phyloP scores from a whole-genome alignment of 305 asterid species.

The Rubia peregrina region DNA sequence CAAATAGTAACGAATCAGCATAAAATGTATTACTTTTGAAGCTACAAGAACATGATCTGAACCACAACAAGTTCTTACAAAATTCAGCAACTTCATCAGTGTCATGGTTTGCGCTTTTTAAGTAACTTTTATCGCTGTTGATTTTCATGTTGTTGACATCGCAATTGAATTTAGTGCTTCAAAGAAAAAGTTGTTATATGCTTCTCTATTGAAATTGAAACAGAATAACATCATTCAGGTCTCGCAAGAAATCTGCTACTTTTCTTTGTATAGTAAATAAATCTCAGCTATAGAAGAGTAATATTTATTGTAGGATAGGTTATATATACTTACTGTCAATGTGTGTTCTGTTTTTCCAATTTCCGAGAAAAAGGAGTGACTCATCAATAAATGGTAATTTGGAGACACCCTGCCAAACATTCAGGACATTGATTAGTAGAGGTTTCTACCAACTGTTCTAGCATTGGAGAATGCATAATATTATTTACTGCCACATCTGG shows the following conservation, averaged over 20 bases:
- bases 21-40: neutral
- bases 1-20: neutral
- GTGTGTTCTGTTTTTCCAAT: slow-evolving; percentile 44
- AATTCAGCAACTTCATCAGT: slow-evolving; percentile 17
- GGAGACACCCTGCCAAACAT: slow-evolving; percentile 45
- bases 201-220: slow-evolving; percentile 19
- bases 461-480: neutral
- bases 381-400: slow-evolving; percentile 54
- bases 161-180: slow-evolving; percentile 18
- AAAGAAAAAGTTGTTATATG: neutral
- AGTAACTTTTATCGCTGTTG: slow-evolving; percentile 24
- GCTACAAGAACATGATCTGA: neutral
- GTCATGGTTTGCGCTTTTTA: slow-evolving; percentile 23
- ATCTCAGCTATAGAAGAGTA: neutral
- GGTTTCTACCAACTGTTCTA: neutral
- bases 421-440: slow-evolving; percentile 14
- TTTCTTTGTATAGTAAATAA: neutral
- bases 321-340: slow-evolving; percentile 39
- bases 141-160: slow-evolving; percentile 23
- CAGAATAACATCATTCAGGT: slow-evolving; percentile 15
- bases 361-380: slow-evolving; percentile 41
- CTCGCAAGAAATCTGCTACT: neutral
- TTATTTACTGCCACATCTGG: neutral
- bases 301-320: neutral
- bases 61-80: slow-evolving; percentile 28